Evolutionary conservation across 2,329 filamentous ascomycete genomes (phyloP), one percentile per base, ranked within the genome.

Genomic region (Nemania serpens): DNA sequence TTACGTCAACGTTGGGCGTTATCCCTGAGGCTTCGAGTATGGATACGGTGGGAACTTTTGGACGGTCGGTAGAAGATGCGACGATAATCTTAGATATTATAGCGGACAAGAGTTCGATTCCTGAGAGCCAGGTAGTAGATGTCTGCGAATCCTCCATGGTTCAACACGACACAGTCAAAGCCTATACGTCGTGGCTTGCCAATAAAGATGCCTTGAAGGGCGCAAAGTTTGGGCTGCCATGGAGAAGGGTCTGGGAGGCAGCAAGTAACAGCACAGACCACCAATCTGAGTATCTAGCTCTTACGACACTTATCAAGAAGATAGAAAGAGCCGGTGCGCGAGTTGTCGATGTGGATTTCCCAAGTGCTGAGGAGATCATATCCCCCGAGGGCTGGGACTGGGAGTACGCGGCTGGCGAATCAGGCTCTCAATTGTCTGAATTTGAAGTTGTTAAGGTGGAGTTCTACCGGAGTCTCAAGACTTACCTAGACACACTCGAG

Each of bases 391-490:
- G 55, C 39, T 58, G 55, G 55, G 39, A 58, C 39, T 58, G 55
- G 55, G 25, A 18, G 25, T 51, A 58, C 9, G 55, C 52, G 20
- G 52, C 52, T 9, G 52, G 52, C 34, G 20, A 47, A 15, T 33
- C 33, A 6, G 52, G 43, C 10, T 55, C 52, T 33, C 52, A 15
- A 36, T 20, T 55, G 18, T 55, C 52, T 18, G 52, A 55, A 47
- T 55, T 55, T 20, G 43, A 55, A 48, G 43, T 55, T 5, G 52
- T 55, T 11, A 55, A 55, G 34, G 34, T 55, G 33, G 52, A 55
- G 20, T 55, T 55, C 13, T 55, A 55, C 33, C 37, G 33, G 2
- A 58, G 39, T 33, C 55, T 58, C 22, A 2, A 9, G 5, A 36
- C 9, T 36, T 51, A 58, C 20, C 29, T 50, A 15, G 17, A 47